Conservation (phyloP, 139 green algal genomes). For the Chlamydomonas urium region DNA sequence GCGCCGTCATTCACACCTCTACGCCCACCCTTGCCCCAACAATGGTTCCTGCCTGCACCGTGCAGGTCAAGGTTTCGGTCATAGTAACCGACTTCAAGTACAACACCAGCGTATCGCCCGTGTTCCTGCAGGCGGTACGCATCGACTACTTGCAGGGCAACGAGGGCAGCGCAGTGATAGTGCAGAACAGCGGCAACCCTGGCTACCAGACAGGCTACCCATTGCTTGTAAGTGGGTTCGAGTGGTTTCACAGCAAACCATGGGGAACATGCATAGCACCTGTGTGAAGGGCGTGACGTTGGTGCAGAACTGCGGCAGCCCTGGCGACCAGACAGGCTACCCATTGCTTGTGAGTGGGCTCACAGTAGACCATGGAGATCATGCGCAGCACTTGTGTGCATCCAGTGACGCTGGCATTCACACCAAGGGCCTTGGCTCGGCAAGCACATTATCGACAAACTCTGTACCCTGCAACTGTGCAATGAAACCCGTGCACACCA, state of each 20-base stretch:
- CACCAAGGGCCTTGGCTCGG: too few relatives aligned
- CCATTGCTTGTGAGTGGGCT: conserved; percentile 39
- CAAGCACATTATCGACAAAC: too few relatives aligned
- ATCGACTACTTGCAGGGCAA: conserved; percentile 20
- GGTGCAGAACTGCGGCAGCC: conserved; percentile 27
- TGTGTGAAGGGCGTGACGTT: too few relatives aligned
- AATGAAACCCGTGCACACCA: too few relatives aligned
- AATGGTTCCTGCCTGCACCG: background rate
- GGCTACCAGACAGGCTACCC: conserved; percentile 43
- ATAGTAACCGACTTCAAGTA: conserved; percentile 24
- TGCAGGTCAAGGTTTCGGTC: conserved; percentile 26
- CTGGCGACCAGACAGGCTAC: conserved; percentile 40
- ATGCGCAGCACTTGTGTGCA: too few relatives aligned
- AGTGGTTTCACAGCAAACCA: too few relatives aligned
- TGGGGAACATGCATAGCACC: too few relatives aligned
- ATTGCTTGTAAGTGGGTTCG: conserved; percentile 34
- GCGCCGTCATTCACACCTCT: too few relatives aligned
- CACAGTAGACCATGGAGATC: too few relatives aligned
- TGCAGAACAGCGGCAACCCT: conserved; percentile 32
- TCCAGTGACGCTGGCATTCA: too few relatives aligned
- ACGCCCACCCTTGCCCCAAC: too few relatives aligned
- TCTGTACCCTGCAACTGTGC: too few relatives aligned
- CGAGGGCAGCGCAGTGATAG: background rate
- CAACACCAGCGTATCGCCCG: background rate
- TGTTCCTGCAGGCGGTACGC: background rate